Percentiles rank a stretch among this genome's conserved stretches.
Conservation (phyloP, 371 early-diverging fungal genomes). For the Mortierella sp. region DNA sequence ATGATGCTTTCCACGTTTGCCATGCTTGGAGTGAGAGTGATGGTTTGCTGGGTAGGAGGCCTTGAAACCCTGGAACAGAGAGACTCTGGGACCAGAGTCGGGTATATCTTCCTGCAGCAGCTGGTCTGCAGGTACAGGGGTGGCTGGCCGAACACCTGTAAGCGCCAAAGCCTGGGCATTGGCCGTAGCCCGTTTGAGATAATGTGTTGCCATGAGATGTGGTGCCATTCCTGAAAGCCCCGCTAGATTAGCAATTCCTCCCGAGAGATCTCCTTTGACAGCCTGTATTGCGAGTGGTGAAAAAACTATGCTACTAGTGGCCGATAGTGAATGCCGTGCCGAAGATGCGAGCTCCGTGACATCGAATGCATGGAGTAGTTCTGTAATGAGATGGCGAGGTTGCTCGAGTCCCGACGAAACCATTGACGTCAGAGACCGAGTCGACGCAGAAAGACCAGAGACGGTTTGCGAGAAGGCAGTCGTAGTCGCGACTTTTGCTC, state of each 20-base stretch:
- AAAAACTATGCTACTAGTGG: conserved; percentile 52
- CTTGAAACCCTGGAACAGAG: conserved; percentile 71
- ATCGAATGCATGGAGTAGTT: conserved; percentile 43
- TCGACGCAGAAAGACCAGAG: conserved; percentile 40
- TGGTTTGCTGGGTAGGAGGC: conserved; percentile 63
- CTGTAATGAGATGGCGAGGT: conserved; percentile 42
- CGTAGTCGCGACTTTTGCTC: not conserved
- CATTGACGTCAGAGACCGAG: conserved; percentile 29
- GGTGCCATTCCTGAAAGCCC: conserved; percentile 51
- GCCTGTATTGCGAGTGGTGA: conserved; percentile 54
- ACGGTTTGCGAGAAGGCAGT: conserved; percentile 36
- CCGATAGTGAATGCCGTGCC: conserved; percentile 44
- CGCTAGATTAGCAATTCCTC: conserved; percentile 37
- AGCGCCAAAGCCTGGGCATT: conserved; percentile 44
- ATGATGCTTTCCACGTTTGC: conserved; percentile 48
- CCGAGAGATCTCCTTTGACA: conserved; percentile 53
- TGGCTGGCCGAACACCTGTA: conserved; percentile 39
- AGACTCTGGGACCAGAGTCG: conserved; percentile 63
- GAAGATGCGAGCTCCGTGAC: conserved; percentile 42
- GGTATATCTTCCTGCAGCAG: conserved; percentile 68
- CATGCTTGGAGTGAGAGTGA: conserved; percentile 13
- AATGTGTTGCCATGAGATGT: conserved; percentile 54
- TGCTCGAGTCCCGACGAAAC: conserved; percentile 47
- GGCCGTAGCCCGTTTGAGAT: conserved; percentile 38
- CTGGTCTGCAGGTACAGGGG: conserved; percentile 41